Conservation (phyloP, 441 rosid species). For the Adansonia rubrostipa region DNA sequence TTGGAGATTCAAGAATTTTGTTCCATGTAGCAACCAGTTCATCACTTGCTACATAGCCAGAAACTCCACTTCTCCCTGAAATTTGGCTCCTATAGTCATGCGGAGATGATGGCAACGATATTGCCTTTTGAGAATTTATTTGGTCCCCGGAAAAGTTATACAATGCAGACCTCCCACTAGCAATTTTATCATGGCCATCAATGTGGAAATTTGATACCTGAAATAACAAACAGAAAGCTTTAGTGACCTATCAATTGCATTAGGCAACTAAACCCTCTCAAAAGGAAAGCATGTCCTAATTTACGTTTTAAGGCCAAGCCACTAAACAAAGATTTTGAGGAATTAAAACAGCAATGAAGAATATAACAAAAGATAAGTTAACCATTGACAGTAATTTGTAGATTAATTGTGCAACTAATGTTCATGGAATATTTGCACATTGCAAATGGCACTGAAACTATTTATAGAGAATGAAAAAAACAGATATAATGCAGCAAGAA, state of each 20-base stretch:
- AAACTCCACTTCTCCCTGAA: constrained; percentile 58
- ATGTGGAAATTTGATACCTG: constrained; percentile 67
- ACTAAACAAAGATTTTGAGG: not conserved
- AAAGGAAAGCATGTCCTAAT: not conserved
- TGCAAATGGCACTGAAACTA: not conserved
- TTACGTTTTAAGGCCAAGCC: not conserved
- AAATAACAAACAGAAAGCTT: constrained; percentile 20
- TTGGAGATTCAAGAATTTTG: constrained; percentile 86
- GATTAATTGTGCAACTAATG: constrained; percentile 6
- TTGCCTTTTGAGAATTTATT: constrained; percentile 83
- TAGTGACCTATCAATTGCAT: constrained; percentile 14
- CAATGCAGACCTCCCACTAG: constrained; percentile 68
- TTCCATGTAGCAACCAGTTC: constrained; percentile 75
- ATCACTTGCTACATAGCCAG: constrained; percentile 48
- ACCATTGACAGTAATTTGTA: constrained; percentile 6
- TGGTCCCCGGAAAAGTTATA: constrained; percentile 56
- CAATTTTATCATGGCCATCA: constrained; percentile 60
- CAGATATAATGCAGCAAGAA: too few relatives aligned
- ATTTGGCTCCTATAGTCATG: constrained; percentile 71
- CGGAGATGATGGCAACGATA: constrained; percentile 95
- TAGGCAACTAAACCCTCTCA: not conserved
- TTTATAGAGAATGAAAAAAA: not conserved
- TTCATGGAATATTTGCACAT: not conserved
- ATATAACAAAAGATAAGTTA: constrained; percentile 7
- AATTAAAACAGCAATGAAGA: constrained; percentile 10